A percentile compares a stretch with the other conserved stretches of the same genome.
Evolutionary conservation across 2,329 filamentous ascomycete genomes (phyloP).

Genomic region (Xylaria sp.): DNA sequence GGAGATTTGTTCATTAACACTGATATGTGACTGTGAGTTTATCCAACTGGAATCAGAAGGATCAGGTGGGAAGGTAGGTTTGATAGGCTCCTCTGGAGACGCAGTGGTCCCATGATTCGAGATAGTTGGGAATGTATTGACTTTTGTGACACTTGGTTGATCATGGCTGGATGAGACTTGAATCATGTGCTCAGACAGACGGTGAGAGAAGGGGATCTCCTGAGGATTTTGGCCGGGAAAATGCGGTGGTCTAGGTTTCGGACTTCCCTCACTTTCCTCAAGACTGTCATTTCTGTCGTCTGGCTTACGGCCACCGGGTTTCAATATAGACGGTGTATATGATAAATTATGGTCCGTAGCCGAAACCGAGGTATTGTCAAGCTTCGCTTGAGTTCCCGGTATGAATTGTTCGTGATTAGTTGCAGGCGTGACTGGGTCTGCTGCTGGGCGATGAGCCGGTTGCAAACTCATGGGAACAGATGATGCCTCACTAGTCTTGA

Average conservation of each 20-base stretch:
- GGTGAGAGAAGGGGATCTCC: slow-evolving; percentile 4
- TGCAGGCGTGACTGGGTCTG: slow-evolving; percentile 14
- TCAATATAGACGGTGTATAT: slow-evolving; percentile 35
- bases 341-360: slow-evolving; percentile 20
- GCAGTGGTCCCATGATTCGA: neutral
- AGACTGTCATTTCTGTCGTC: slow-evolving; percentile 15
- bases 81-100: slow-evolving; percentile 3
- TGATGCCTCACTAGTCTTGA: slow-evolving; percentile 14
- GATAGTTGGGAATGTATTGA: slow-evolving; percentile 37
- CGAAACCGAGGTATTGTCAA: slow-evolving; percentile 38
- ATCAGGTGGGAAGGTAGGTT: neutral
- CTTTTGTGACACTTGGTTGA: slow-evolving; percentile 34
- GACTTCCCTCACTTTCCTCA: slow-evolving; percentile 10
- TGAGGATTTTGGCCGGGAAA: neutral
- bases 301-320: slow-evolving; percentile 35
- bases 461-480: slow-evolving; percentile 36
- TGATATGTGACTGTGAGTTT: slow-evolving; percentile 16
- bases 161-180: slow-evolving; percentile 10
- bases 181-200: neutral
- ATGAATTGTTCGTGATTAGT: slow-evolving; percentile 22
- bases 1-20: slow-evolving; percentile 30
- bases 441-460: slow-evolving; percentile 30
- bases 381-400: slow-evolving; percentile 39
- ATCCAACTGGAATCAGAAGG: slow-evolving; percentile 3
- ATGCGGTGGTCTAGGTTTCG: neutral